phyloP scores from a whole-genome alignment of 805 yeast species.

The Torulaspora microellipsoides region DNA sequence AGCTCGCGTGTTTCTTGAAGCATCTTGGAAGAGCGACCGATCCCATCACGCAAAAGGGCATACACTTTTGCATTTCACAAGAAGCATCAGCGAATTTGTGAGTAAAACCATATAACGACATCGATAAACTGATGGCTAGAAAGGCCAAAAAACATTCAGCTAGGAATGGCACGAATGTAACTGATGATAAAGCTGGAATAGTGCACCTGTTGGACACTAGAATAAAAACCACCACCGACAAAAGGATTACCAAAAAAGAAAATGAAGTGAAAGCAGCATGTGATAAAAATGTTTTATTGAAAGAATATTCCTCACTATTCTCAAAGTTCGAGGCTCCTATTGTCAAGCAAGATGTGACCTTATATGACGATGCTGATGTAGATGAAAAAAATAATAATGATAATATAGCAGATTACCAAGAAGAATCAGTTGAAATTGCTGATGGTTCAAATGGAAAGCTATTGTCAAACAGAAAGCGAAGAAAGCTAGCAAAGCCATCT shows the following conservation, averaged over 20 bases:
- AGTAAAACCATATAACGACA: too few species aligned
- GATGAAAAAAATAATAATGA: slow-evolving; percentile 2
- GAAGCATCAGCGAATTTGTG: too few species aligned
- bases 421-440: slow-evolving; percentile 11
- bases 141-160: slow-evolving; percentile 6
- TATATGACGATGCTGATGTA: slow-evolving; percentile 7
- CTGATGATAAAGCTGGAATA: slow-evolving; percentile 7
- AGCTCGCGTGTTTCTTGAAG: too few species aligned
- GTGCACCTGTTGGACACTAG: slow-evolving; percentile 3
- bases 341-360: slow-evolving; percentile 16
- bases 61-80: too few species aligned
- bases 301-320: slow-evolving; percentile 16
- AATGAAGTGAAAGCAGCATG: slow-evolving; percentile 17
- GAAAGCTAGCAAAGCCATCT: slow-evolving; percentile 53
- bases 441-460: slow-evolving; percentile 28
- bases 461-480: slow-evolving; percentile 45
- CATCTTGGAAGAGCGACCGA: too few species aligned
- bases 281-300: slow-evolving; percentile 4
- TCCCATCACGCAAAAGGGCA: too few species aligned
- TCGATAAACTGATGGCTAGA: slow-evolving; percentile 11
- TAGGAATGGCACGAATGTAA: not conserved
- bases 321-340: slow-evolving; percentile 11
- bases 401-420: not conserved
- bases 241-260: slow-evolving; percentile 21
- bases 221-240: slow-evolving; percentile 1